These are phyloP conservation scores for Strobilomyces dryophilus DNA, from an alignment of 768 basidiomycete species.

Conservation along the genomic window DNA sequence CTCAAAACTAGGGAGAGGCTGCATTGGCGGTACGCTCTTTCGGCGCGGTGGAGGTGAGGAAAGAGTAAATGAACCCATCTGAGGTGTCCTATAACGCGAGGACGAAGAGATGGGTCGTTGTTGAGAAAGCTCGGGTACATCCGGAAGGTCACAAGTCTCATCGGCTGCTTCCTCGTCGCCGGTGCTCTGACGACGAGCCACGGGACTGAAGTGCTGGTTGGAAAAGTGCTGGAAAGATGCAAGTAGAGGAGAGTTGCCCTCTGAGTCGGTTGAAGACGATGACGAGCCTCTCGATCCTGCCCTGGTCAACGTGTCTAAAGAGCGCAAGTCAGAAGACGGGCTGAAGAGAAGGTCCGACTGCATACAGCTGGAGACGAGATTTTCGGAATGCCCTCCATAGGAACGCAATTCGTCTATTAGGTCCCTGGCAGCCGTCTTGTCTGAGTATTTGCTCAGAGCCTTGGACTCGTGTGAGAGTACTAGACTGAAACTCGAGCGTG, in stretches of 20 bases:
- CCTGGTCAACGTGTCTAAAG: conserved; percentile 32
- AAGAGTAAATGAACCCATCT: conserved; percentile 56
- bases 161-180: conserved; percentile 49
- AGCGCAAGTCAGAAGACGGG: neutral
- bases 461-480: conserved; percentile 26
- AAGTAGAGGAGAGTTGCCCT: conserved; percentile 24
- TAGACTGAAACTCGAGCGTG: neutral
- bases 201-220: conserved; percentile 15
- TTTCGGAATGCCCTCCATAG: conserved; percentile 63
- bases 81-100: conserved; percentile 76
- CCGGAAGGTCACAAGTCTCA: conserved; percentile 43
- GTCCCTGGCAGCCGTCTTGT: conserved; percentile 71
- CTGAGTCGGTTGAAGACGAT: conserved; percentile 60
- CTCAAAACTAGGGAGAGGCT: conserved; percentile 68
- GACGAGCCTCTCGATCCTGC: conserved; percentile 53
- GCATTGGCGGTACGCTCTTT: conserved; percentile 50
- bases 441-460: conserved; percentile 80
- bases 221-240: conserved; percentile 10
- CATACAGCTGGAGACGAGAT: conserved; percentile 65
- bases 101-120: conserved; percentile 76
- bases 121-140: conserved; percentile 35
- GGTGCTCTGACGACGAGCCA: conserved; percentile 34
- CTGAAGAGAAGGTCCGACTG: neutral
- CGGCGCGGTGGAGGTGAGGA: conserved; percentile 49
- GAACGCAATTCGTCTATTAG: conserved; percentile 76